Conservation (phyloP, 75 land plant genomes). For the Pseudotsuga menziesii region DNA sequence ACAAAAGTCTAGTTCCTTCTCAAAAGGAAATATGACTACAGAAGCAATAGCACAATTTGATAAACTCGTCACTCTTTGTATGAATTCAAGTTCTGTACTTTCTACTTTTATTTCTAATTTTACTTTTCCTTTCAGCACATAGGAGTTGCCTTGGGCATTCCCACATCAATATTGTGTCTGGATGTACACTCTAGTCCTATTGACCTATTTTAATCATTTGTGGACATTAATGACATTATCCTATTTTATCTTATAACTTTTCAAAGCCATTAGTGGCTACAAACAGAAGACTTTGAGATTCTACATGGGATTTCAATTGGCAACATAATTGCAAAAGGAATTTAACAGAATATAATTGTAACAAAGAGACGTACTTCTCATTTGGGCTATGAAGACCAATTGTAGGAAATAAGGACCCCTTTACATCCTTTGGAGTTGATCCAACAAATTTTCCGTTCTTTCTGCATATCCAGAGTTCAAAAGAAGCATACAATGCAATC, state of each 20-base stretch:
- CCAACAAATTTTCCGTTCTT: constrained; percentile 81
- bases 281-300: not conserved
- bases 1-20: not conserved
- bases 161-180: too few relatives aligned
- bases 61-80: too few relatives aligned
- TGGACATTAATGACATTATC: too few relatives aligned
- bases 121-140: too few relatives aligned
- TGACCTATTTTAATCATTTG: too few relatives aligned
- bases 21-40: not conserved
- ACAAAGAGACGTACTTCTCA: constrained; percentile 61
- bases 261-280: too few relatives aligned
- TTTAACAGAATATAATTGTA: not conserved
- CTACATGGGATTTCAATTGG: not conserved
- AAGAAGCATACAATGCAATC: not conserved
- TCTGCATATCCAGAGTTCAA: constrained; percentile 24
- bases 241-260: too few relatives aligned
- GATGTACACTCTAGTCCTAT: too few relatives aligned
- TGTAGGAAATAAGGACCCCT: constrained; percentile 75
- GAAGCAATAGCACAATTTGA: not conserved
- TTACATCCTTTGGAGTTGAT: constrained; percentile 56
- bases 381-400: constrained; percentile 93
- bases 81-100: not conserved
- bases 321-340: not conserved
- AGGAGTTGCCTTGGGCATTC: too few relatives aligned
- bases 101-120: not conserved